These are phyloP conservation scores for Aspergillus caelatus DNA, from an alignment of 2,329 filamentous ascomycete species.

Conservation along the genomic window DNA sequence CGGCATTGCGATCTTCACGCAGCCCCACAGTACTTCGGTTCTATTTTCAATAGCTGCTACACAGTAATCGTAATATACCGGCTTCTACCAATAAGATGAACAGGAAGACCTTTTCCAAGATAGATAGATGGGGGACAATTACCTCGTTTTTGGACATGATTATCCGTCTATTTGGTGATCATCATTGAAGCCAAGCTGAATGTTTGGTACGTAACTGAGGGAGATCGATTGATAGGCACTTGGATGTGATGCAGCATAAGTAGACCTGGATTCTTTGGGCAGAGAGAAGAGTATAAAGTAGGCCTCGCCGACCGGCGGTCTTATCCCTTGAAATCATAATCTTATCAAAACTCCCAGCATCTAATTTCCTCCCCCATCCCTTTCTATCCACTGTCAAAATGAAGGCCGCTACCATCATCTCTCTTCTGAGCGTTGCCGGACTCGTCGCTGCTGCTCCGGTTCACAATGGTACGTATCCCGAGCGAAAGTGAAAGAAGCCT, in stretches of 20 bases:
- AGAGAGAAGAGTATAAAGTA: neutral
- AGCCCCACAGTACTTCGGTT: neutral
- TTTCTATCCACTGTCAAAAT: neutral
- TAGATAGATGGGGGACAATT: neutral
- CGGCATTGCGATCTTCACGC: no score
- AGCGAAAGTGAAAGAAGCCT: neutral
- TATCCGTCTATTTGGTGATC: neutral
- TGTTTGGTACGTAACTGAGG: neutral
- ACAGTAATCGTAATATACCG: neutral
- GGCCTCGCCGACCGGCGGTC: neutral
- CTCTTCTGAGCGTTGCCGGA: conserved; percentile 8
- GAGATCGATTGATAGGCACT: neutral
- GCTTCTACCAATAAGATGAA: neutral
- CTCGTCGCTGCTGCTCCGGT: conserved; percentile 4
- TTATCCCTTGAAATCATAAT: neutral
- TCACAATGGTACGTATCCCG: neutral
- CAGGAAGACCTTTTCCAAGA: neutral
- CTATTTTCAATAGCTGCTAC: neutral
- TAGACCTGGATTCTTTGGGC: neutral
- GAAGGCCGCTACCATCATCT: conserved; percentile 10
- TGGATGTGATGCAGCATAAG: neutral
- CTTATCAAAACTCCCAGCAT: neutral
- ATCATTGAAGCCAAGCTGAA: neutral
- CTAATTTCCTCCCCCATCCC: neutral
- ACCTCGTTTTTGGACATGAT: neutral